Conservation (phyloP, 1,284 basidiomycete species). For the Blastosporella zonata region DNA sequence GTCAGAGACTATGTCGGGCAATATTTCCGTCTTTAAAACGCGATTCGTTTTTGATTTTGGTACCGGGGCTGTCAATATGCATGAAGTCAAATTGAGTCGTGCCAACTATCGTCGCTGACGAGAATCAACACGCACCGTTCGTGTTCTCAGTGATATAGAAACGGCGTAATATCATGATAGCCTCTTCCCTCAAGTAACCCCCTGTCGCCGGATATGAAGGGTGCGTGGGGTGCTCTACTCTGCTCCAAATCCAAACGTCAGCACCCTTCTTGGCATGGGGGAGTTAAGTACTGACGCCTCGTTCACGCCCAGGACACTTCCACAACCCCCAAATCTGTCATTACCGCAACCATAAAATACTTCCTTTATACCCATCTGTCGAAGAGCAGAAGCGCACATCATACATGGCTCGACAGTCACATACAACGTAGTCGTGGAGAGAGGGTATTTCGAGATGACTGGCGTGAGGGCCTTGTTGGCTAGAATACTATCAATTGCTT, state of each 20-base stretch:
- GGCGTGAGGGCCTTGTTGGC: slow-evolving; percentile 58
- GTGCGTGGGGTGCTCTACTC: slow-evolving; percentile 67
- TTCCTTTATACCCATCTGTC: slow-evolving; percentile 88
- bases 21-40: slow-evolving; percentile 72
- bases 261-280: slow-evolving; percentile 4
- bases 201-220: slow-evolving; percentile 76
- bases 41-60: slow-evolving; percentile 75
- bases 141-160: slow-evolving; percentile 97
- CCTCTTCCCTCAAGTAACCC: slow-evolving; percentile 88
- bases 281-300: slow-evolving; percentile 49
- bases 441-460: slow-evolving; percentile 50
- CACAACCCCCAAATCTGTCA: slow-evolving; percentile 96
- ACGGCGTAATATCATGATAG: slow-evolving; percentile 90
- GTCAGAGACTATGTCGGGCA: no score
- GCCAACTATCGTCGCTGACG: neutral
- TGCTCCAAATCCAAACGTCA: slow-evolving; percentile 26
- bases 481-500: slow-evolving; percentile 92
- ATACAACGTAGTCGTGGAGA: slow-evolving; percentile 84
- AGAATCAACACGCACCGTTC: slow-evolving; percentile 58
- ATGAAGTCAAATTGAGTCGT: slow-evolving; percentile 2
- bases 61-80: slow-evolving; percentile 54
- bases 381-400: slow-evolving; percentile 96
- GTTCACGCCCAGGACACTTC: slow-evolving; percentile 90
- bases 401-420: slow-evolving; percentile 99
- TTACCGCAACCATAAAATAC: slow-evolving; percentile 96